Conservation (phyloP, 352 stramenopile species). For the Pythium folliculosum region DNA sequence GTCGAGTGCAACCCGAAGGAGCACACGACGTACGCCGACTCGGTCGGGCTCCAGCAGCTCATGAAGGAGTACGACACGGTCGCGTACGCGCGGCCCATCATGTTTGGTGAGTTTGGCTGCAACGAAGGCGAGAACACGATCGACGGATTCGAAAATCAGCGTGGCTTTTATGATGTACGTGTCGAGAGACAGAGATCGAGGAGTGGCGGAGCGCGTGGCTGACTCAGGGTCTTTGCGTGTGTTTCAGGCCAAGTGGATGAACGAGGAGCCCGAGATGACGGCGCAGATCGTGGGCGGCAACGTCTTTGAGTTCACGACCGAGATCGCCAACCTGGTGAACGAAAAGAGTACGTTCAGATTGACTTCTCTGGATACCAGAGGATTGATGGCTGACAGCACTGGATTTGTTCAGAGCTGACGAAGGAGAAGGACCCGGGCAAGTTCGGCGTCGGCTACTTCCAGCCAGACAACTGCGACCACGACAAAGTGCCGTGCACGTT, state of each 20-base stretch:
- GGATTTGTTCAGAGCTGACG: conserved; percentile 33
- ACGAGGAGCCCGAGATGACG: conserved; percentile 74
- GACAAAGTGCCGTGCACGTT: conserved; percentile 49
- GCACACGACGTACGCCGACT: conserved; percentile 51
- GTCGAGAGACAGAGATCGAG: no score
- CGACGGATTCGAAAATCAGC: conserved; percentile 57
- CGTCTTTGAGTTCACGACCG: conserved; percentile 80
- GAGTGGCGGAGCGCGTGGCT: neutral
- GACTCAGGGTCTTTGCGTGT: neutral
- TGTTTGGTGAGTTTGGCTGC: conserved; percentile 76
- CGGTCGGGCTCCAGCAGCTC: conserved; percentile 47
- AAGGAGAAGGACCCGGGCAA: conserved; percentile 54
- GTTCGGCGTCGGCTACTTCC: conserved; percentile 70
- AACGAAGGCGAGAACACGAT: conserved; percentile 66
- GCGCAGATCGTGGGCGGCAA: conserved; percentile 73
- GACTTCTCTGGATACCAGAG: no score
- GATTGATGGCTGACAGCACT: no score
- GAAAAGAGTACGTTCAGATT: conserved; percentile 45
- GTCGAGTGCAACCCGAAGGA: conserved; percentile 52
- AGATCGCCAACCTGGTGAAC: conserved; percentile 61
- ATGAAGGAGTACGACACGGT: conserved; percentile 57
- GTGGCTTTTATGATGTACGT: conserved; percentile 57
- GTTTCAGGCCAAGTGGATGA: conserved; percentile 81
- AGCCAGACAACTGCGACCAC: conserved; percentile 61
- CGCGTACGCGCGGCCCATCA: conserved; percentile 54